These are phyloP conservation scores for Crithidia mellificae DNA, from an alignment of 208 protist species.

Conservation along the genomic window DNA sequence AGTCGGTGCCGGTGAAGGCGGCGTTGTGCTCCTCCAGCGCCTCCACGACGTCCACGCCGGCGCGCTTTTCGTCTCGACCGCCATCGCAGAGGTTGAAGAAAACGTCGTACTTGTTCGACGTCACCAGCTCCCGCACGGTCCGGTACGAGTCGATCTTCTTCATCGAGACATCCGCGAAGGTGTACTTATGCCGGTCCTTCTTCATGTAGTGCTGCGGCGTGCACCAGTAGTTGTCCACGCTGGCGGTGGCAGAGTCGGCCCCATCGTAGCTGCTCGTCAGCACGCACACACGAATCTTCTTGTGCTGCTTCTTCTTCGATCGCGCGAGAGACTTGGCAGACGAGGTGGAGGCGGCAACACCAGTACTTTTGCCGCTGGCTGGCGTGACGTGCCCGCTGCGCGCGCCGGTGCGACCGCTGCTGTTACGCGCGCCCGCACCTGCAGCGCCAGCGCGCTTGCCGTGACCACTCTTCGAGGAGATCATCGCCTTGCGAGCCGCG, in stretches of 20 bases:
- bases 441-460: background rate
- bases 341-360: background rate
- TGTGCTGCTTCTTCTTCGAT: constrained; percentile 31
- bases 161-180: constrained; percentile 67
- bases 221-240: constrained; percentile 81
- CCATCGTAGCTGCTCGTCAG: constrained; percentile 87
- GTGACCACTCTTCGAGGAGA: background rate
- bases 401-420: background rate
- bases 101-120: constrained; percentile 80
- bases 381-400: background rate
- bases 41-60: constrained; percentile 80
- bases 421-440: background rate
- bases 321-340: constrained; percentile 1
- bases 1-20: constrained; percentile 88
- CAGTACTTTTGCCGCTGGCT: background rate
- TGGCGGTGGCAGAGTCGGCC: constrained; percentile 68
- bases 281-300: constrained; percentile 72
- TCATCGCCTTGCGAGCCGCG: background rate
- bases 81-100: constrained; percentile 93
- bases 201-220: constrained; percentile 80
- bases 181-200: constrained; percentile 70
- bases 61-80: constrained; percentile 80
- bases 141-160: constrained; percentile 78
- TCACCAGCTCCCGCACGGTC: constrained; percentile 74
- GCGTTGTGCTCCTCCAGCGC: constrained; percentile 88